Evolutionary conservation across 495 filamentous ascomycete genomes (phyloP), one percentile per base, ranked within the genome.

Genomic region (Tuber brumale): DNA sequence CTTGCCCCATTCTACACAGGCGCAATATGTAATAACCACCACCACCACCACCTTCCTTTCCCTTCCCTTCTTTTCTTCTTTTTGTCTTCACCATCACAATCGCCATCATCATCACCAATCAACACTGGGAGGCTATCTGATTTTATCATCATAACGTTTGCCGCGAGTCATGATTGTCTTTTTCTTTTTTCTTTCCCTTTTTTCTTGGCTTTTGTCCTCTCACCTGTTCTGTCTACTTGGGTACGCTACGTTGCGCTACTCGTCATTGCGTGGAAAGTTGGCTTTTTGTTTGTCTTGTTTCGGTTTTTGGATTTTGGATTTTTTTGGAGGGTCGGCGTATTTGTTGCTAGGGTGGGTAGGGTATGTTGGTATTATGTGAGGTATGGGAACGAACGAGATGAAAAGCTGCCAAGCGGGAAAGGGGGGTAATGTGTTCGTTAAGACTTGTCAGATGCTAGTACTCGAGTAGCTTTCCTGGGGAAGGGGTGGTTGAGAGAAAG

Each of bases 201-300:
- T n/a, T 61, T 61, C 27, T 18, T 27, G 2, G 27, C 27, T 66
- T 18, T 31, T 31, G 27, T 48, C 21, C 2, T 48, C 3, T 23
- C 21, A 5, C 23, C 46, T 48, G 46, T 66, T 3, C 57, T 18
- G 12, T 66, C 27, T 66, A 31, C 57, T 31, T 66, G 9, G 3
- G 27, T 16, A 66, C 57, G 4, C 3, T 66, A 66, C 27, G 57
- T 66, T 66, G 10, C n/a, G 51, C 7, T 66, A 12, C 57, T 66
- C 57, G 57, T 66, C 57, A 66, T 66, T 66, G 57, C 57, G 57
- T 66, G 57, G 57, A 16, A 66, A 31, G 57, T 66, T 66, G 57
- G 57, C 57, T 16, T 66, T 66, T 66, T 66, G 27, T n/a, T 66
- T 57, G 48, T 66, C 10, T 18, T 45, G 14, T 31, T 57, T 57